Evolutionary conservation across 768 basidiomycete species (phyloP).

Genomic region (Tephrocybe sp.): DNA sequence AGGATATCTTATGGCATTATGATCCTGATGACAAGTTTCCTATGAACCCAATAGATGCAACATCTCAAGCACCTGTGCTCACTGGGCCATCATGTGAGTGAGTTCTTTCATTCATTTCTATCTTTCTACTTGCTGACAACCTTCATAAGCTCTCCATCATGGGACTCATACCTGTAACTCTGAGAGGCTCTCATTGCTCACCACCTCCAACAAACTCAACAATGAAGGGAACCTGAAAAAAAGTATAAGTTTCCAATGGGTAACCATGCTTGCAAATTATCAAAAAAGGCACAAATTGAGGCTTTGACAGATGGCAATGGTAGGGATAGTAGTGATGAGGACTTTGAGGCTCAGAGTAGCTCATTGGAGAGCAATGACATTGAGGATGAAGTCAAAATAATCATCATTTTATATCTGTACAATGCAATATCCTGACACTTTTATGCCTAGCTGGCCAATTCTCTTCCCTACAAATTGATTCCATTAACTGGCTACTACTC

Average conservation of each 20-base stretch:
- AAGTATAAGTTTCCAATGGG: neutral
- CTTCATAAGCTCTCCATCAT: too few species aligned
- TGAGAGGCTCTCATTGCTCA: too few species aligned
- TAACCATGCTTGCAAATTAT: neutral
- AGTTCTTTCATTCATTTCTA: too few species aligned
- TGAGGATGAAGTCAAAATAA: neutral
- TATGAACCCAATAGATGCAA: too few species aligned
- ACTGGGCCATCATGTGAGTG: too few species aligned
- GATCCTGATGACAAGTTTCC: too few species aligned
- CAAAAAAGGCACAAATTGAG: neutral
- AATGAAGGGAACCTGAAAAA: too few species aligned
- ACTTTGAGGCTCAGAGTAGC: neutral
- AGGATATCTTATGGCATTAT: too few species aligned
- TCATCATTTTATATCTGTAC: neutral
- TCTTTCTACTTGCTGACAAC: too few species aligned
- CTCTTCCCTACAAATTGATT: neutral
- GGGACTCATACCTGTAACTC: too few species aligned
- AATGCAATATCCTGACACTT: neutral
- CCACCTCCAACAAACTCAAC: too few species aligned
- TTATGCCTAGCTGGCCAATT: neutral
- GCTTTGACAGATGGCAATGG: neutral
- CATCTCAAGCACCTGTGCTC: too few species aligned
- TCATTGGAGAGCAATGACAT: neutral
- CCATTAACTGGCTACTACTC: neutral
- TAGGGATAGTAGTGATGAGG: neutral